Conservation (phyloP, 2,329 filamentous ascomycete genomes). For the Neophaeococcomyces aloes region DNA sequence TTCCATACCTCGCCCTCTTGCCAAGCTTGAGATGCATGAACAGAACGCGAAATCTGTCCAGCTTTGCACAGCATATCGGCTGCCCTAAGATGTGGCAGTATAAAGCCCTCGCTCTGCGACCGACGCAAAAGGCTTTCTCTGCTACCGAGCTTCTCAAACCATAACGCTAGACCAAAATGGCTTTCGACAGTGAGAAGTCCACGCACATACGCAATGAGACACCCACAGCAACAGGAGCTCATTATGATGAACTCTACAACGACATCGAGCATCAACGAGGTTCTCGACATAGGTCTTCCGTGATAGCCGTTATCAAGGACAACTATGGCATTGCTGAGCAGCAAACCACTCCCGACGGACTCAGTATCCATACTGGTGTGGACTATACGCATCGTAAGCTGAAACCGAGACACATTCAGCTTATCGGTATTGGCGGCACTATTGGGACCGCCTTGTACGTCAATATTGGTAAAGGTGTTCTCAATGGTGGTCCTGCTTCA, state of each 20-base stretch:
- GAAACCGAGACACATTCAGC: constrained; percentile 36
- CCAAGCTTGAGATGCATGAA: too few relatives aligned
- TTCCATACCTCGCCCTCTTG: too few relatives aligned
- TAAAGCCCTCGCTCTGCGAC: not conserved
- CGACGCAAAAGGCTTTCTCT: not conserved
- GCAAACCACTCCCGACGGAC: constrained; percentile 6
- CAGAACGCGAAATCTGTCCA: too few relatives aligned
- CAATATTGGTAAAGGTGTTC: constrained; percentile 32
- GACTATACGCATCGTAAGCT: constrained; percentile 26
- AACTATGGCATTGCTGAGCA: constrained; percentile 16
- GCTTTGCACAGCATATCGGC: too few relatives aligned
- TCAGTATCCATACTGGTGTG: constrained; percentile 9
- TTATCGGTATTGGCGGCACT: constrained; percentile 38
- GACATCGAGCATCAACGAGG: constrained; percentile 16
- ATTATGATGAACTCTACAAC: constrained; percentile 8
- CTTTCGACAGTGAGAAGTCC: constrained; percentile 2
- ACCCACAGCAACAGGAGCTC: constrained; percentile 16
- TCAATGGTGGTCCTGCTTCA: constrained; percentile 33
- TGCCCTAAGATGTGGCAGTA: too few relatives aligned
- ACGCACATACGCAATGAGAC: constrained; percentile 15
- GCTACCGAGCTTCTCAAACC: not conserved
- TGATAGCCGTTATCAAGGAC: constrained; percentile 18
- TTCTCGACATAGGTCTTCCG: constrained; percentile 15
- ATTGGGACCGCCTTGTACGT: constrained; percentile 37
- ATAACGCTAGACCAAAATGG: not conserved